Evolutionary conservation across 1,284 basidiomycete species (phyloP).

Genomic region (Puccinia hordei): DNA sequence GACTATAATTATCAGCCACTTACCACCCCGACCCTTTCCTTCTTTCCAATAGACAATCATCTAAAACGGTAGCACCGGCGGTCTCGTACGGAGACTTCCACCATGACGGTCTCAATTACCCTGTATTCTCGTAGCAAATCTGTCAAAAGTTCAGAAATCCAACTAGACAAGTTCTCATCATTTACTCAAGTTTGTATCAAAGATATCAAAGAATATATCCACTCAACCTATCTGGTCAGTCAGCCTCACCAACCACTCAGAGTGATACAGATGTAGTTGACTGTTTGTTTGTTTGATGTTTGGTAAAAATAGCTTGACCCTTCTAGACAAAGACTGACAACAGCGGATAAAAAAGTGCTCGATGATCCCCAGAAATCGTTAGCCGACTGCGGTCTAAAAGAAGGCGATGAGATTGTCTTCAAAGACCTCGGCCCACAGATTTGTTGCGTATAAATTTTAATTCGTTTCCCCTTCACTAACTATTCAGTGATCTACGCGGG

Average conservation of each 20-base stretch:
- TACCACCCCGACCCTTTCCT: no score
- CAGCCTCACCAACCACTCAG: no score
- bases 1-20: no score
- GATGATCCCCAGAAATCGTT: conserved; percentile 67
- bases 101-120: conserved; percentile 15
- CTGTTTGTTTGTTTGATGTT: background rate
- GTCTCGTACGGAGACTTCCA: background rate
- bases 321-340: conserved; percentile 72
- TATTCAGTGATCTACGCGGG: background rate
- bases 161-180: conserved; percentile 6
- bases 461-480: no score
- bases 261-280: background rate
- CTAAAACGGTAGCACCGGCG: no score
- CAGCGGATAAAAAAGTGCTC: conserved; percentile 67
- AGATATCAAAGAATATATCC: conserved; percentile 17
- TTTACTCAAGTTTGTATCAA: conserved; percentile 16
- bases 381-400: conserved; percentile 65
- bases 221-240: conserved; percentile 18
- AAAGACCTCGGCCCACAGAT: conserved; percentile 89
- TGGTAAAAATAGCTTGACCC: conserved; percentile 66
- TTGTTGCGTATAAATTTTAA: conserved; percentile 57
- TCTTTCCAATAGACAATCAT: no score
- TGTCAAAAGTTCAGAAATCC: conserved; percentile 17
- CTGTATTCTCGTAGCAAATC: conserved; percentile 35
- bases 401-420: conserved; percentile 69